phyloP scores from a whole-genome alignment of 1,139 yeast species.

The Yarrowia galli region DNA sequence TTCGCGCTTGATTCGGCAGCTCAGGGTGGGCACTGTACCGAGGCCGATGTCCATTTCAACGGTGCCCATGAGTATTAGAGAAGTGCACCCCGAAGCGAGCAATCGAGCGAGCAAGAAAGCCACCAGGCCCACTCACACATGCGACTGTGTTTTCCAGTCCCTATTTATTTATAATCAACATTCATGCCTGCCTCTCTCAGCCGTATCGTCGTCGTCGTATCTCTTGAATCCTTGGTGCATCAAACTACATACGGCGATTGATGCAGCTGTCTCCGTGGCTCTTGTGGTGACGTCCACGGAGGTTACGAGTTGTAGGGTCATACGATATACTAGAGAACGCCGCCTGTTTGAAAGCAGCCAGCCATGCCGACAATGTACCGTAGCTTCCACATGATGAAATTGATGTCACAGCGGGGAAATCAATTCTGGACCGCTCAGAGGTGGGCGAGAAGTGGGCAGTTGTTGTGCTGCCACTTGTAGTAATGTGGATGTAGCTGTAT shows the following conservation, averaged over 20 bases:
- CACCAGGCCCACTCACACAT: background rate
- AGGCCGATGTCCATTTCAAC: slow-evolving; percentile 50
- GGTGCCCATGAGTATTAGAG: slow-evolving; percentile 40
- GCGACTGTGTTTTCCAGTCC: slow-evolving; percentile 18
- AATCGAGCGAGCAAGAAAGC: too few species aligned
- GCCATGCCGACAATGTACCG: too few species aligned
- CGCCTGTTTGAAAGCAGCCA: too few species aligned
- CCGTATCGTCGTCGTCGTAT: background rate
- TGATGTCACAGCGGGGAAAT: too few species aligned
- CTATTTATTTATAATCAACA: slow-evolving; percentile 28
- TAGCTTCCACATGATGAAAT: too few species aligned
- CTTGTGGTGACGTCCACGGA: background rate
- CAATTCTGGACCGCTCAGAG: too few species aligned
- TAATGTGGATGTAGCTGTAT: too few species aligned
- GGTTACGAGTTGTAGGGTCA: background rate
- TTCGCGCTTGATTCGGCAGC: slow-evolving; percentile 51
- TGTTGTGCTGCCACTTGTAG: too few species aligned
- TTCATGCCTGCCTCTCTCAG: background rate
- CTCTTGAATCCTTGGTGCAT: background rate
- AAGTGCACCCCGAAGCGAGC: too few species aligned
- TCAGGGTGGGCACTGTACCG: slow-evolving; percentile 50
- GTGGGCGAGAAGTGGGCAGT: too few species aligned
- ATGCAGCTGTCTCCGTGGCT: background rate
- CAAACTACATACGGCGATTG: background rate
- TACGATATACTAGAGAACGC: too few species aligned